phyloP scores from a whole-genome alignment of 2,329 filamentous ascomycete species.

The Botrytis fabae region DNA sequence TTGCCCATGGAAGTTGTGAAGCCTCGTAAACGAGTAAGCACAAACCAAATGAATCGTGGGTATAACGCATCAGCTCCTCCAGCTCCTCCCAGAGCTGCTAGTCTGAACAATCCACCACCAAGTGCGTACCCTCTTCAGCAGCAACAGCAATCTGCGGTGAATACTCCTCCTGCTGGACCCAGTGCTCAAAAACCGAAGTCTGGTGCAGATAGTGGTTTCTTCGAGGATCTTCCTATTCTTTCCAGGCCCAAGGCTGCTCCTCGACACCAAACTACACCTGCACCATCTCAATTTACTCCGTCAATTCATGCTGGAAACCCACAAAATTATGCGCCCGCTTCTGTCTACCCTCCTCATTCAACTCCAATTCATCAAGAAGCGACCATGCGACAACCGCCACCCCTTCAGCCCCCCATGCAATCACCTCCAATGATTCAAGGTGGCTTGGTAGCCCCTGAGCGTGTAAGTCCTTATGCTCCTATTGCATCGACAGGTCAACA shows the following conservation, averaged over 20 bases:
- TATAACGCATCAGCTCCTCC: slow-evolving; percentile 32
- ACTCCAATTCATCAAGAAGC: slow-evolving; percentile 13
- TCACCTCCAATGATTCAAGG: slow-evolving; percentile 28
- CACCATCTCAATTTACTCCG: slow-evolving; percentile 32
- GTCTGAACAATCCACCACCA: slow-evolving; percentile 33
- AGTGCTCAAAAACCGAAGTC: slow-evolving; percentile 41
- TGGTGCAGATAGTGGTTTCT: slow-evolving; percentile 55
- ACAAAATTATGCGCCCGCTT: slow-evolving; percentile 22
- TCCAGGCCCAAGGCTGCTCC: slow-evolving; percentile 62
- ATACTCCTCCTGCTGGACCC: slow-evolving; percentile 4
- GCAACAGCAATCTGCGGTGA: slow-evolving; percentile 21
- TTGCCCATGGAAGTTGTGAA: slow-evolving; percentile 85
- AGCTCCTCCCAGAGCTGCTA: slow-evolving; percentile 38
- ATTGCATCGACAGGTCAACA: slow-evolving; percentile 30
- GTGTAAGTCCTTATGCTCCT: slow-evolving; percentile 39
- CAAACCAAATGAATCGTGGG: slow-evolving; percentile 45
- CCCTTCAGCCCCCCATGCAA: slow-evolving; percentile 28
- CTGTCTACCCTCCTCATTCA: slow-evolving; percentile 13
- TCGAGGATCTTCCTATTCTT: slow-evolving; percentile 71
- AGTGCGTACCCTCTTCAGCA: slow-evolving; percentile 27
- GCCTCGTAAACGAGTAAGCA: slow-evolving; percentile 62
- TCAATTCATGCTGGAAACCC: slow-evolving; percentile 21
- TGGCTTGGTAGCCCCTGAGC: slow-evolving; percentile 38
- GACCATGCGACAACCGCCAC: slow-evolving; percentile 19
- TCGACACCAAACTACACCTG: slow-evolving; percentile 45